phyloP scores from a whole-genome alignment of 2,329 filamentous ascomycete genomes.

The Akanthomyces uredinophilus region DNA sequence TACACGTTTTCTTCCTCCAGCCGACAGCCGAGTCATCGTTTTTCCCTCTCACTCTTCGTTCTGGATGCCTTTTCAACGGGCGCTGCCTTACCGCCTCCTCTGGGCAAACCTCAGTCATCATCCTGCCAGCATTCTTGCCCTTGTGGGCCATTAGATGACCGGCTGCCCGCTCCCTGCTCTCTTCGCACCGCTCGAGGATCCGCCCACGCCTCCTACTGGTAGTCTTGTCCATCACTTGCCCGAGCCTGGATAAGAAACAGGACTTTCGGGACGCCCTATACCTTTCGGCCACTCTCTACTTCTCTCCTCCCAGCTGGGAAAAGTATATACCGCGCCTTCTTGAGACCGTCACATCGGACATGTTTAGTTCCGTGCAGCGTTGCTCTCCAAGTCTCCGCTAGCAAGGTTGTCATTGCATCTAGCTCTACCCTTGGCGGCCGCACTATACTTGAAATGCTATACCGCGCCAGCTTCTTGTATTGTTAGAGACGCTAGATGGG shows the following conservation, averaged over 20 bases:
- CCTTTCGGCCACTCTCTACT: neutral
- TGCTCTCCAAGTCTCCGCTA: neutral
- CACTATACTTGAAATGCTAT: slow-evolving; percentile 2
- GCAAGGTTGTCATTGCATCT: neutral
- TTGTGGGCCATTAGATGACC: neutral
- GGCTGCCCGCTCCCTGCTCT: neutral
- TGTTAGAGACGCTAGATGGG: neutral
- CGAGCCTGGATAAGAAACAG: neutral
- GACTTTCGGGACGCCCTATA: no score
- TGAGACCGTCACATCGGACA: neutral
- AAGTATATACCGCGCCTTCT: neutral
- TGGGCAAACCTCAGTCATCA: neutral
- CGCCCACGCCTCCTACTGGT: neutral
- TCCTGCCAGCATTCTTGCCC: neutral
- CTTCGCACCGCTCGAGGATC: neutral
- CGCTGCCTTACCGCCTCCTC: neutral
- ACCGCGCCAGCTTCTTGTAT: neutral
- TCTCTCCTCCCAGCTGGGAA: neutral
- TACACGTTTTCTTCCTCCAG: neutral
- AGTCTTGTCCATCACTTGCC: neutral
- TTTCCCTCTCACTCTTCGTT: neutral
- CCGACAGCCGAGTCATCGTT: slow-evolving; percentile 1
- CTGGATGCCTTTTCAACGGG: neutral
- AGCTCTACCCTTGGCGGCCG: neutral
- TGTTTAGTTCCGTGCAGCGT: neutral